Percentiles rank a stretch among this genome's conserved stretches.
Evolutionary conservation across 768 basidiomycete species (phyloP).

Genomic region (Kwoniella newhampshirensis): DNA sequence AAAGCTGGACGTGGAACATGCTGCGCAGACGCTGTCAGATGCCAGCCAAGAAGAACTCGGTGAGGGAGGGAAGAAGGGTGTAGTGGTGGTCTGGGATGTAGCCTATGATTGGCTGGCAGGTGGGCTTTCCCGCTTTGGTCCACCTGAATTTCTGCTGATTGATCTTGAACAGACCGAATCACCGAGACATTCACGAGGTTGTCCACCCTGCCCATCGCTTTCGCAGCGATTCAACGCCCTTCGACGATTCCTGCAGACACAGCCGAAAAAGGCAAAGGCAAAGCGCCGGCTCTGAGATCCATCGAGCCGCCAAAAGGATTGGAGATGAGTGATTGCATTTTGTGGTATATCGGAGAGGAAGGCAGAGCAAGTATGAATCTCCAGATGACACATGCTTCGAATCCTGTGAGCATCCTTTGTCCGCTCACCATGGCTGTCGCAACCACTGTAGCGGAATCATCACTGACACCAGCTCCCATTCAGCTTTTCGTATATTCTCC

Average conservation of each 20-base stretch:
- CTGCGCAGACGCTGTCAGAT: constrained; percentile 33
- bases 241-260: constrained; percentile 2
- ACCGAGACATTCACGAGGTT: constrained; percentile 20
- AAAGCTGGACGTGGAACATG: constrained; percentile 59
- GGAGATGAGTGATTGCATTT: constrained; percentile 51
- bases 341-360: constrained; percentile 74
- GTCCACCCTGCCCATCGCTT: constrained; percentile 27
- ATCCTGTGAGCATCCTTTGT: constrained; percentile 57
- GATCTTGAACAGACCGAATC: constrained; percentile 31
- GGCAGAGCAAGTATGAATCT: constrained; percentile 78
- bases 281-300: constrained; percentile 42
- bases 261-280: constrained; percentile 13
- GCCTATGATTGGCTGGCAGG: constrained; percentile 70
- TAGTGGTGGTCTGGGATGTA: constrained; percentile 74
- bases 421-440: neutral
- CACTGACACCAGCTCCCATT: neutral
- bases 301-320: constrained; percentile 43
- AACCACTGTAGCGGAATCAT: neutral
- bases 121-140: constrained; percentile 39
- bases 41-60: constrained; percentile 26
- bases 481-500: constrained; percentile 82
- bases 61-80: constrained; percentile 42
- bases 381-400: constrained; percentile 73
- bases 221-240: constrained; percentile 41
- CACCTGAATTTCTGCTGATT: neutral